Conservation (phyloP, 768 basidiomycete genomes). For the Rhizopogon vulgaris region DNA sequence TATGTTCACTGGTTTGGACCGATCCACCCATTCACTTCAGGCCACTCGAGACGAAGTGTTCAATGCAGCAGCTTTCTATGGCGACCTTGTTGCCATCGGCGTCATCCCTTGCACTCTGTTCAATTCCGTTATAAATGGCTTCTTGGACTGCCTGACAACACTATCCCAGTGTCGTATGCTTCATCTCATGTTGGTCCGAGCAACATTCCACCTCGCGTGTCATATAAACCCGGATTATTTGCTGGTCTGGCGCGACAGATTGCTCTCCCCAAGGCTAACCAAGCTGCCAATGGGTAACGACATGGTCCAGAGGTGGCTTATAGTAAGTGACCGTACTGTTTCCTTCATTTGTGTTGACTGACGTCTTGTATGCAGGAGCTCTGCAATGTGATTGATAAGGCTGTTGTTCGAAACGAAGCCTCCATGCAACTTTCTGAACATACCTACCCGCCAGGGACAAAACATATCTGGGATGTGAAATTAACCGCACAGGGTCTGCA, state of each 20-base stretch:
- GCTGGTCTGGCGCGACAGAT: background rate
- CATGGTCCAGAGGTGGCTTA: conserved; percentile 3
- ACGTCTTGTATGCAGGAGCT: background rate
- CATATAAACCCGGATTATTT: background rate
- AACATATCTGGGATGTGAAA: conserved; percentile 1
- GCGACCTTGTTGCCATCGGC: conserved; percentile 1
- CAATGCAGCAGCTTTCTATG: background rate
- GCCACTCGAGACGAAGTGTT: background rate
- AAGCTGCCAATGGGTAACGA: background rate
- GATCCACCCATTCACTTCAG: background rate
- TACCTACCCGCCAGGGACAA: background rate
- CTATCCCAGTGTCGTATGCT: conserved; percentile 1
- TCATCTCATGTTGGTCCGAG: conserved; percentile 1
- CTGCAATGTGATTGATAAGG: background rate
- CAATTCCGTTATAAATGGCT: background rate
- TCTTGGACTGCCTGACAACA: background rate
- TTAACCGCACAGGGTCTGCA: background rate
- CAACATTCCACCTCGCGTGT: background rate
- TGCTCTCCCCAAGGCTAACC: background rate
- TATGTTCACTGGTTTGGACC: background rate
- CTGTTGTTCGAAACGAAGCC: background rate
- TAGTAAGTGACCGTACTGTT: background rate
- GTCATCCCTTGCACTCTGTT: background rate
- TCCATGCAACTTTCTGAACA: background rate
- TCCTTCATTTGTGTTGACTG: background rate